Percentiles rank a stretch among this genome's conserved stretches.
Conservation (phyloP, 306 rosid species). For the Argentina anserina region DNA sequence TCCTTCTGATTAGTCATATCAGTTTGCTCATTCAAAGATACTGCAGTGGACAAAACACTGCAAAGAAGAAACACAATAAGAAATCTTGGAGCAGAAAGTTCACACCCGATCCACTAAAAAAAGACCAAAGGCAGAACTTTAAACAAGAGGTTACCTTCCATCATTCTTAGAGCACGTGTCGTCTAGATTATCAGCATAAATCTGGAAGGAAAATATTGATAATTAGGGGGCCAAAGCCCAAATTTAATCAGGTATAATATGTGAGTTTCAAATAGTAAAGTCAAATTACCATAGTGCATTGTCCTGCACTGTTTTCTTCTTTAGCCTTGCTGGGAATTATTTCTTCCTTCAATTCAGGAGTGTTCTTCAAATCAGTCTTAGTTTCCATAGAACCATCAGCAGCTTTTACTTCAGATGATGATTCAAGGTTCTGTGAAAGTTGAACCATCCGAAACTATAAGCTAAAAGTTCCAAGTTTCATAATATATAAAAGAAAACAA, state of each 20-base stretch:
- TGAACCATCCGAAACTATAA: conserved; percentile 9
- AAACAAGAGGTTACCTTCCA: conserved; percentile 23
- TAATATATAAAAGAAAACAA: neutral
- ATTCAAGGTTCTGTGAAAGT: conserved; percentile 40
- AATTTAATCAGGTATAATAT: conserved; percentile 13
- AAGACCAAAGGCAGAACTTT: neutral
- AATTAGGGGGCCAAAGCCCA: conserved; percentile 11
- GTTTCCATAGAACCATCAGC: conserved; percentile 20
- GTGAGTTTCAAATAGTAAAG: conserved; percentile 6
- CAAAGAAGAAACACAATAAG: conserved; percentile 4
- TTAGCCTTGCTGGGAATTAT: conserved; percentile 18
- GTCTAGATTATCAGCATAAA: conserved; percentile 19
- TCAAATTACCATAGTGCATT: conserved; percentile 21
- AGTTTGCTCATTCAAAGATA: conserved; percentile 24
- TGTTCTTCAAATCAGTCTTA: conserved; percentile 25
- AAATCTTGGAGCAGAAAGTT: neutral
- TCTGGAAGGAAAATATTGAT: conserved; percentile 26
- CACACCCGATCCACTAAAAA: neutral
- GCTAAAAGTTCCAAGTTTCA: neutral
- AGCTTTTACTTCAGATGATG: conserved; percentile 28
- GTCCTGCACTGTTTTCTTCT: conserved; percentile 25
- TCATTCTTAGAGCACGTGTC: conserved; percentile 13
- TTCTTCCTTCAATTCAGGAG: conserved; percentile 31
- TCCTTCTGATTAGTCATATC: conserved; percentile 6
- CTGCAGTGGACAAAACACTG: conserved; percentile 33